Evolutionary conservation across 805 yeast species (phyloP), one percentile per base, ranked within the genome.

Genomic region (Candida vaughaniae): DNA sequence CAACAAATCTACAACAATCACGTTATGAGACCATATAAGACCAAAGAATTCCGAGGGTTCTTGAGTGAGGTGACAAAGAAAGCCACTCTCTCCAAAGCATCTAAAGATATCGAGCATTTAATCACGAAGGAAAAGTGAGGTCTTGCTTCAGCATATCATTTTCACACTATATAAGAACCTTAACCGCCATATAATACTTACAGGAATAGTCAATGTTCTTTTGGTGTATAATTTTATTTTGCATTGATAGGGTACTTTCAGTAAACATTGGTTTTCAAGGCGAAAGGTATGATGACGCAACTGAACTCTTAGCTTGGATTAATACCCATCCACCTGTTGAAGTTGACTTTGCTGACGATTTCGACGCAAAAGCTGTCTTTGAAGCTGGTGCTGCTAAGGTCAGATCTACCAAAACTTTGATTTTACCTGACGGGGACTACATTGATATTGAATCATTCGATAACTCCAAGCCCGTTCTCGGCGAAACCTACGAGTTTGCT

Each of bases 361-460:
- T 51, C 9, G 32, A 27, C 2, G 36, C 51, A 3, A 33, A 23
- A 15, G 37, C 29, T 12, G 29, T 51, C 7, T 11, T 39, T 16
- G 41, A 39, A 14, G 36, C 38, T 15, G 54, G 53, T 15, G 46
- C 41, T 3, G 43, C 41, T 5, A 41, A 33, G 12, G 30, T 51
- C 1, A 16, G 11, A 17, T 22, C 33, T 5, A 25, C 49, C 3
- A 42, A 42, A 7, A 39, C 53, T 2, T 16, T 50, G 11, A 40
- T 51, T n/a, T 26, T 43, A 5, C 41, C 43, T 12, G 39, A 35
- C 19, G 43, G 39, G 5, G 39, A 35, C 25, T 39, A 25, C 15
- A 29, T 39, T 10, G 38, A 34, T 18, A 39, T 39, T 12, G 30
- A 32, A 7, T 25, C 35, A 7, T 39, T 25, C 28, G 12, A 30